Evolutionary conservation across 345 rosid genomes (phyloP), one percentile per base, ranked within the genome.

Genomic region (Eucalyptus camaldulensis): DNA sequence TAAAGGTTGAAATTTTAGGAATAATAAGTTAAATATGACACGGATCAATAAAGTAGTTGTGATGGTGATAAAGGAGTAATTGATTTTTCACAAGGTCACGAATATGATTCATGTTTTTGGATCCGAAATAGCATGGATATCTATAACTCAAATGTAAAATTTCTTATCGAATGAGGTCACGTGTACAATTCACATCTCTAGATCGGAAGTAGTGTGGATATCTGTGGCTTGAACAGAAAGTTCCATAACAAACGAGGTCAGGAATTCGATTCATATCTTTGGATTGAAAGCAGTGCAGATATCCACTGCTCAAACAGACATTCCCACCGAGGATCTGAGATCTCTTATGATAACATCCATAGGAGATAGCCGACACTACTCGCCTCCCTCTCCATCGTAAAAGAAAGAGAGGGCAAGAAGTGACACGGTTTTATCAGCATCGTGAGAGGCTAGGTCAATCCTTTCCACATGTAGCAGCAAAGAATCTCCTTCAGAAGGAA

Each of bases 171-270:
- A 65, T 8, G 37, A 65, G 16, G 10, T 65, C 10, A 0, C 10
- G 0, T 29, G 10, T n/a, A n/a, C 21, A 0, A 65, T n/a, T n/a
- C 10, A 4, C 16, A 65, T 65, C 5, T n/a, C 2, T 65, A 0
- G 1, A 65, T 65, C 1, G 10, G 3, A 65, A 65, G 9, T n/a
- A 29, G 76, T 14, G 3, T 13, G 37, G 5, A 65, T 65, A n/a
- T 29, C 0, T 14, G 17, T n/a, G 76, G 6, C 21, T n/a, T 16
- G 16, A 65, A 65, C 3, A 10, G 19, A 65, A n/a, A n/a, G 76
- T 65, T n/a, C 7, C 24, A 17, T 31, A 69, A 13, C 12, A 8
- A 69, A 69, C 0, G 7, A 69, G 13, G 1, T 69, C 2, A 0
- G 4, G 21, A 65, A n/a, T 65, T 65, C 2, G 10, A 29, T 65